phyloP scores from a whole-genome alignment of 2,329 filamentous ascomycete species.

The Pseudocercospora vitis region DNA sequence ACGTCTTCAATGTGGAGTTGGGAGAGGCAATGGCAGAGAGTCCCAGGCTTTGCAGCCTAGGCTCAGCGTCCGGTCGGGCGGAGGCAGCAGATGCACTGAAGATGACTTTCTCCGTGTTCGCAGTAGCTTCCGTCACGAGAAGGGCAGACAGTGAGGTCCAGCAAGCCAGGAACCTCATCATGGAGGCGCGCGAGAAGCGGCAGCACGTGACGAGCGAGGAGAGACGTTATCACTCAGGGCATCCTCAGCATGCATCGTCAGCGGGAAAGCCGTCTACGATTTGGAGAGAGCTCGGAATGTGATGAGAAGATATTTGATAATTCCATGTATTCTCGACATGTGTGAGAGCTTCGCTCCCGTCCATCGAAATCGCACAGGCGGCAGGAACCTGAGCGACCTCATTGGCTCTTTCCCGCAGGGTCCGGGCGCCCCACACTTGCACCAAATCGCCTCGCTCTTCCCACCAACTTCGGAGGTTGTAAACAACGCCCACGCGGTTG shows the following conservation, averaged over 20 bases:
- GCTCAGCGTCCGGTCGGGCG: conserved; percentile 56
- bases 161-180: conserved; percentile 30
- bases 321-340: neutral
- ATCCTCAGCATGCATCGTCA: conserved; percentile 6
- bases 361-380: neutral
- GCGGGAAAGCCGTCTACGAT: neutral
- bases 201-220: neutral
- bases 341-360: neutral
- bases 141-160: conserved; percentile 29
- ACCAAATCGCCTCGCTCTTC: neutral
- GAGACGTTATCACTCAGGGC: conserved; percentile 9
- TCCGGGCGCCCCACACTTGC: conserved; percentile 3
- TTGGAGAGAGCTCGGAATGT: no score
- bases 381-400: neutral
- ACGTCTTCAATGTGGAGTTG: conserved; percentile 57
- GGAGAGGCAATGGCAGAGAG: conserved; percentile 63
- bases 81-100: conserved; percentile 70
- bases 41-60: conserved; percentile 60
- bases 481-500: conserved; percentile 9
- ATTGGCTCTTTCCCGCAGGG: neutral
- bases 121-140: conserved; percentile 40
- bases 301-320: no score
- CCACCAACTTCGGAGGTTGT: neutral
- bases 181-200: conserved; percentile 16
- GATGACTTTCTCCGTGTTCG: conserved; percentile 89